A percentile compares a stretch with the other conserved stretches of the same genome.
These are phyloP conservation scores for Prunella vulgaris DNA, from an alignment of 257 asterid species.

Conservation along the genomic window DNA sequence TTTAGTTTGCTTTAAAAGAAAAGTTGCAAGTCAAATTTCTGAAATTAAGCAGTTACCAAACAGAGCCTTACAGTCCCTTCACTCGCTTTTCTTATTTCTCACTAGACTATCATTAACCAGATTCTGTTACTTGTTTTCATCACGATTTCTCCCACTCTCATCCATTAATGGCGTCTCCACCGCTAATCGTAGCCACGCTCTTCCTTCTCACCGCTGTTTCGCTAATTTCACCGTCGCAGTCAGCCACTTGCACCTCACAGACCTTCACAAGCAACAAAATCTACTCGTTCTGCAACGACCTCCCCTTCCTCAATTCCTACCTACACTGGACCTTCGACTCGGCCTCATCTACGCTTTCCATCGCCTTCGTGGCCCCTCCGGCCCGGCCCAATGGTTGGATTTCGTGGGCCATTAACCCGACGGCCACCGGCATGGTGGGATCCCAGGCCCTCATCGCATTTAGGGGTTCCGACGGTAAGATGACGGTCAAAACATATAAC, in stretches of 20 bases:
- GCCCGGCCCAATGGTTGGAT: conserved; percentile 67
- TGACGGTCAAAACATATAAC: conserved; percentile 51
- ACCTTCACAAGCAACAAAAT: conserved; percentile 43
- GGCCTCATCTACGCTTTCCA: conserved; percentile 42
- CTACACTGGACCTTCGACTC: conserved; percentile 66
- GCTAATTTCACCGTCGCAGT: conserved; percentile 35
- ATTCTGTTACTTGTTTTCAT: background rate
- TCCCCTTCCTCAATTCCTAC: conserved; percentile 52
- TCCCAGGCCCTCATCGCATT: conserved; percentile 73
- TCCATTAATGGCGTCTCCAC: conserved; percentile 41
- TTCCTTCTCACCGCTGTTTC: conserved; percentile 6
- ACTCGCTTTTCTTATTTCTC: background rate
- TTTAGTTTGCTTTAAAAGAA: no score
- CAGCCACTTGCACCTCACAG: conserved; percentile 53
- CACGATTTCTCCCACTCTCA: background rate
- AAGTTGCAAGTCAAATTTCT: no score
- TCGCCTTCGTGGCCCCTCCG: conserved; percentile 69
- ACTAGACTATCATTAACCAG: background rate
- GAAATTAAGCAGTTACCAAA: no score
- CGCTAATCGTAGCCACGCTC: conserved; percentile 20
- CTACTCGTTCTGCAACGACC: conserved; percentile 62
- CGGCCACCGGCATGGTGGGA: conserved; percentile 64
- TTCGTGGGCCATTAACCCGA: conserved; percentile 88
- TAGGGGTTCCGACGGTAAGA: conserved; percentile 31
- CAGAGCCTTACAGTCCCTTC: background rate